These are phyloP conservation scores for Scheffersomyces stipitis DNA, from an alignment of 805 yeast genomes.

Conservation along the genomic window DNA sequence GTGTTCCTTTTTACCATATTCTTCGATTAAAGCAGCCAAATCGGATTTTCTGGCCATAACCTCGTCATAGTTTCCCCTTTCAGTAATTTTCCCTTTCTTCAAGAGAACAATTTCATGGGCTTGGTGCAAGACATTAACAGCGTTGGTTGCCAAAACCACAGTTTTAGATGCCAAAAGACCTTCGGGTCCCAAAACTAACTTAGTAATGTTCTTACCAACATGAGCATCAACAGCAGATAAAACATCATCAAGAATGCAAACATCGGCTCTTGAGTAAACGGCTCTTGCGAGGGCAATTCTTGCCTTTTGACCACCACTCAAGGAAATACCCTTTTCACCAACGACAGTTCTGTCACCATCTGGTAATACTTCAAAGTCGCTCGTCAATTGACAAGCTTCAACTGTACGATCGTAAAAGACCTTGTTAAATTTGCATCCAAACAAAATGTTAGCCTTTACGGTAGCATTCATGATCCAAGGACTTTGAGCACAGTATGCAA, in stretches of 20 bases:
- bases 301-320: constrained; percentile 66
- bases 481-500: constrained; percentile 63
- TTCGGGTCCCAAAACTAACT: constrained; percentile 44
- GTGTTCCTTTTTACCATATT: constrained; percentile 26
- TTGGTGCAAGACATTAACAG: constrained; percentile 52
- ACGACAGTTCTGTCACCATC: constrained; percentile 56
- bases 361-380: constrained; percentile 48
- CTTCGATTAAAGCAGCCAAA: constrained; percentile 31
- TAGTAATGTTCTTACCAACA: constrained; percentile 57
- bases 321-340: constrained; percentile 61
- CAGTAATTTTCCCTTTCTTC: constrained; percentile 53
- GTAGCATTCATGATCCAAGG: constrained; percentile 56
- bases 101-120: constrained; percentile 64
- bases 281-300: constrained; percentile 68
- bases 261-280: constrained; percentile 59
- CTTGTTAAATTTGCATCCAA: constrained; percentile 48
- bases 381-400: constrained; percentile 49
- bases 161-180: constrained; percentile 56
- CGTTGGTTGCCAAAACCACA: constrained; percentile 57
- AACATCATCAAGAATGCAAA: constrained; percentile 62
- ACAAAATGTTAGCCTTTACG: constrained; percentile 50
- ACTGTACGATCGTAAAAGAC: constrained; percentile 42
- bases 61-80: constrained; percentile 52
- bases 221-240: constrained; percentile 73
- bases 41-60: constrained; percentile 40